Conservation (phyloP, 345 rosid genomes). For the Linum lewisii region DNA sequence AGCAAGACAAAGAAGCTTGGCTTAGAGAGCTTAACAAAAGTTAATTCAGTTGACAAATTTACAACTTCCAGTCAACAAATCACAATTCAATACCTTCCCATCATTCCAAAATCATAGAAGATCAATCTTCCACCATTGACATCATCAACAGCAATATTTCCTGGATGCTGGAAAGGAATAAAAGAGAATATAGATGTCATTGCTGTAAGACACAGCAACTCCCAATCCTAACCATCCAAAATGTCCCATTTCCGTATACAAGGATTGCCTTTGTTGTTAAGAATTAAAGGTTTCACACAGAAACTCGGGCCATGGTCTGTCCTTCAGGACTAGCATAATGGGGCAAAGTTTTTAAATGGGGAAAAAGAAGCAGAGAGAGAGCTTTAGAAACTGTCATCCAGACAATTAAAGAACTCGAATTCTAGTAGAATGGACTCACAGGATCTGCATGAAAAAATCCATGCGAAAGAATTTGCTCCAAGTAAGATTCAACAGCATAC, state of each 20-base stretch:
- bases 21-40: constrained; percentile 8
- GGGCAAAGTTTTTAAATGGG: no score
- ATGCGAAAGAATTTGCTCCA: constrained; percentile 96
- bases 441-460: constrained; percentile 99
- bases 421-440: constrained; percentile 32
- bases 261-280: no score
- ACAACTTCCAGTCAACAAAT: constrained; percentile 3
- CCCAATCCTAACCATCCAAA: no score
- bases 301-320: no score
- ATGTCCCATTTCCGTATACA: no score
- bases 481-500: constrained; percentile 96
- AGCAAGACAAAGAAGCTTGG: constrained; percentile 12
- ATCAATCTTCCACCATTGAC: constrained; percentile 94
- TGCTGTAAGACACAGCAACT: no score
- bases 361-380: no score
- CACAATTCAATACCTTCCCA: constrained; percentile 74
- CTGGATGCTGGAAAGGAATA: constrained; percentile 67
- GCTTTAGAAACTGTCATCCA: no score
- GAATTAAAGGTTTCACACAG: neutral
- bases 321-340: no score
- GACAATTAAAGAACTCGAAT: no score
- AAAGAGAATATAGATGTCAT: neutral
- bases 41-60: neutral
- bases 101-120: constrained; percentile 98
- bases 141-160: constrained; percentile 98